Evolutionary conservation across 1,284 basidiomycete genomes (phyloP), one percentile per base, ranked within the genome.

Genomic region (Anthracocystis setariae): DNA sequence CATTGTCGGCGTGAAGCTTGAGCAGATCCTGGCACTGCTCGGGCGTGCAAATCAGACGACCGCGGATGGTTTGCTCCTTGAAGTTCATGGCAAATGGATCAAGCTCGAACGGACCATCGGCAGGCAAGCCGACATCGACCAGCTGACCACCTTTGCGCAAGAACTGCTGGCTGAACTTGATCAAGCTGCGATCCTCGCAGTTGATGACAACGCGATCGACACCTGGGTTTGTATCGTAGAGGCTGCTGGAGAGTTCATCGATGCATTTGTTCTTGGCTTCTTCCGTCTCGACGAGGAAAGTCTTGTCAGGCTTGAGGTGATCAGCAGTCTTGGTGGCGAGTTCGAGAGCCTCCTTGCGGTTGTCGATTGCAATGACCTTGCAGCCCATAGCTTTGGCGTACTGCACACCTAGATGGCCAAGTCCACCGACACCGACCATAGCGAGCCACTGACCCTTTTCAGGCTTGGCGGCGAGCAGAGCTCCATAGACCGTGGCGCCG

Each of bases 391-490:
- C 81, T 44, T 74, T 67, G 24, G 82, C 82, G 53, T 79, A 83
- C 62, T 83, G 83, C 18, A 84, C 48, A 2, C 74, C 83, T 17
- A 84, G 74, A 59, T 84, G 83, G 9, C 83, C 83, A 4, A 84
- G 79, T 27, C 83, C 83, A 55, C 85, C 84, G 33, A 85, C 70
- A 20, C 85, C 85, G 39, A 85, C 82, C 17, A 85, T 78, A 10
- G 78, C 83, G 8, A 85, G 84, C 44, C 84, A 76, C 48, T 84
- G 81, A 10, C 78, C 80, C 68, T 55, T 70, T 55, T 68, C 38
- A 0, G 80, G 69, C 56, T 70, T 66, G 37, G 75, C 47, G 4
- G 68, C 66, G 17, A 85, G 78, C n/a, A 86, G 74, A 0, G 83
- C 82, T 50, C 84, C 84, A 61, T 76, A 84, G 44, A 80, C 78